phyloP scores from a whole-genome alignment of 768 basidiomycete genomes.

The Psilocybe cyanescens region DNA sequence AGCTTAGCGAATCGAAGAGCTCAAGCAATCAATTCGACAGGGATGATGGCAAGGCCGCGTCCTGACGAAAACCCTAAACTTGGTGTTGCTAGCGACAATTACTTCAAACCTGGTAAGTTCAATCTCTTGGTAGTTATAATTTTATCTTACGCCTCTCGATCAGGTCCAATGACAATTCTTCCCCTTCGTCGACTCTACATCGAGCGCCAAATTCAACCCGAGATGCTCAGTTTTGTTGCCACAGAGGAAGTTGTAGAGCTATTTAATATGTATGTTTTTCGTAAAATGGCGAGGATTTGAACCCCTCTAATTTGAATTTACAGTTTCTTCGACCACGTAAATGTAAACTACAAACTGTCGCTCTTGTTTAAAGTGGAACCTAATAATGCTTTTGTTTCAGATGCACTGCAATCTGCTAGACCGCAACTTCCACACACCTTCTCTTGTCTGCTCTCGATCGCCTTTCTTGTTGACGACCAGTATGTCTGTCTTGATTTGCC shows the following conservation, averaged over 20 bases:
- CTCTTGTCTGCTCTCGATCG: constrained; percentile 90
- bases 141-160: constrained; percentile 7
- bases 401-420: constrained; percentile 84
- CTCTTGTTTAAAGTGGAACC: constrained; percentile 18
- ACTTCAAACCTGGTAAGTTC: constrained; percentile 85
- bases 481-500: constrained; percentile 38
- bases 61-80: constrained; percentile 51
- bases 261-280: constrained; percentile 78
- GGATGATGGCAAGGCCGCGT: constrained; percentile 40
- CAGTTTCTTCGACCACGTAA: constrained; percentile 79
- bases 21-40: constrained; percentile 46
- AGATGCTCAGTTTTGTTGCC: constrained; percentile 87
- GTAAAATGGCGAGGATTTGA: background rate
- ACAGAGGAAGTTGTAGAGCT: constrained; percentile 91
- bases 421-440: constrained; percentile 89
- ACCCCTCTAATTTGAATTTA: constrained; percentile 13
- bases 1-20: constrained; percentile 76
- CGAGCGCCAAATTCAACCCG: constrained; percentile 89
- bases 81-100: constrained; percentile 84
- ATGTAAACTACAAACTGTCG: constrained; percentile 46
- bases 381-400: constrained; percentile 36
- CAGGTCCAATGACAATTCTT: constrained; percentile 87
- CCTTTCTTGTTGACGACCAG: constrained; percentile 95
- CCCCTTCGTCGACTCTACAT: constrained; percentile 84
- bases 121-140: constrained; percentile 1